Base-by-base conservation (phyloP, 306 rosid species). In the Vigna angularis region DNA sequence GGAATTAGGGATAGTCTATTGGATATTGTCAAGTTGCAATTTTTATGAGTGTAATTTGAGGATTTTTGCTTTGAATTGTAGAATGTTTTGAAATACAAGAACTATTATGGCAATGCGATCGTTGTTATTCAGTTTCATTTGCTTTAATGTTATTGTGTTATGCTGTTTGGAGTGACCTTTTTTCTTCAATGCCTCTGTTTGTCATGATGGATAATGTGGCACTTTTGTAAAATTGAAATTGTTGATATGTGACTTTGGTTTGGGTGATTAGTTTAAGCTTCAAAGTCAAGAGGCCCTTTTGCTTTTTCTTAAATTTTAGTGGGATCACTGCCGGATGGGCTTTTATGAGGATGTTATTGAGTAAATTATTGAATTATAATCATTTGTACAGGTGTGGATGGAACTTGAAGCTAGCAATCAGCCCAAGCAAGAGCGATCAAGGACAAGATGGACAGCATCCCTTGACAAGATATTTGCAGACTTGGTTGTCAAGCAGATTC, bases 401-500 rank as follows among this genome's bases (percentile, higher is more conserved):
- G 97, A 90, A 57, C 79, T 48, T 82, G 92, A 89, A 82, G 80
- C 72, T 3, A 28, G 59, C 72, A 80, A 70, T 78, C 90, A 86
- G 68, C 86, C 85, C 75, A 93, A 90, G 88, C 93, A 85, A 30
- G 94, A 93, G 75, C 96, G 98, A 24, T 93, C 94, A 3, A 90
- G 98, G 87, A 93, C 98, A 34, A 89, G 98, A 90, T 93, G 98
- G 98, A 90, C 98, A 17, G 82, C 98, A 50, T 76, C 93, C 47
- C 96, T 93, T 22, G 96, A 93, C 87, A 89, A 88, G 91, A 86
- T 91, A 80, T 93, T 93, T 78, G 94, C 98, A 7, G 96, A 93
- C 66, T 80, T 93, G 89, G 93, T 91, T 74, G 89, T 88, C 42
- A 86, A 90, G 87, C 97, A 93, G 76, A 93, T 91, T 83, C 98